These are phyloP conservation scores for Neoconidiobolus thromboides DNA, from an alignment of 371 early-diverging fungal genomes.

Conservation along the genomic window DNA sequence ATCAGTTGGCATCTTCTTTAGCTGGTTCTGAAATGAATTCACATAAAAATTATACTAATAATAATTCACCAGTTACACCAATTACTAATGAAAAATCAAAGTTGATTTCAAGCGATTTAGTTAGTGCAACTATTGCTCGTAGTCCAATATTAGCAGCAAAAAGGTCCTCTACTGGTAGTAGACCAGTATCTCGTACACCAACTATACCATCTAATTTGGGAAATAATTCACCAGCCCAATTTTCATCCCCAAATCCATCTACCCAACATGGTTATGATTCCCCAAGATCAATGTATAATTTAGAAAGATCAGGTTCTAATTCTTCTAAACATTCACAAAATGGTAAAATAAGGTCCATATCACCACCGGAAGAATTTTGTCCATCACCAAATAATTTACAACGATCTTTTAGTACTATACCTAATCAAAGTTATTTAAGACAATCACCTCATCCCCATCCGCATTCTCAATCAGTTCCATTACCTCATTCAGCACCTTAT, in stretches of 20 bases:
- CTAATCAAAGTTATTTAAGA: too few species aligned
- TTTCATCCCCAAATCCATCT: neutral
- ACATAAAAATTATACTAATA: neutral
- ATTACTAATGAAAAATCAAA: neutral
- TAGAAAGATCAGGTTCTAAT: too few species aligned
- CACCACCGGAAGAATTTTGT: too few species aligned
- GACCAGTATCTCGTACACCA: neutral
- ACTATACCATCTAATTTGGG: neutral
- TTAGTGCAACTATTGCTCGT: constrained; percentile 5
- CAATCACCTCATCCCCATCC: too few species aligned
- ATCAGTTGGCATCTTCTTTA: neutral
- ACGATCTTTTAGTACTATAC: too few species aligned
- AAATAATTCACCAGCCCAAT: neutral
- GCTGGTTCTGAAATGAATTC: neutral
- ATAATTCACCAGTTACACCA: neutral
- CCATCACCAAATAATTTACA: too few species aligned
- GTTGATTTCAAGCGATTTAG: constrained; percentile 3
- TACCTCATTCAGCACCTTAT: too few species aligned
- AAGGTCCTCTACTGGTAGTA: neutral
- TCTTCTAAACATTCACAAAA: too few species aligned
- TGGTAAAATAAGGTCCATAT: too few species aligned
- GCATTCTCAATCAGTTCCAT: too few species aligned
- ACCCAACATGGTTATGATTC: neutral
- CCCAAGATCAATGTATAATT: too few species aligned
- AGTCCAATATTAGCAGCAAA: constrained; percentile 6